Conservation (phyloP, 83 land plant genomes). For the Diphasiastrum complanatum region DNA sequence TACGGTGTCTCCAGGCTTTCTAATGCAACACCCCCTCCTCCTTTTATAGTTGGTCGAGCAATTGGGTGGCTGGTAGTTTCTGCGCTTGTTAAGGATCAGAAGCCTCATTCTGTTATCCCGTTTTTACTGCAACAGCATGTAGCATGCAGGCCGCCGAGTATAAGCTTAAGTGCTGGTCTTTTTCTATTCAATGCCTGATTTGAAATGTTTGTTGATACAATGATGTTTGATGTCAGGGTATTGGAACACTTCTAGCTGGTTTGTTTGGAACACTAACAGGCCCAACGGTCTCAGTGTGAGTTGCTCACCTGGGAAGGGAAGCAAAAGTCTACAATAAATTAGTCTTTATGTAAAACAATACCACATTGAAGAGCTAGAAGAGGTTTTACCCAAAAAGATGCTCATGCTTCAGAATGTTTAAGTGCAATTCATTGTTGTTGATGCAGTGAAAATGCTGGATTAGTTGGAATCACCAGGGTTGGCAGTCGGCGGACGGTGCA, state of each 20-base stretch:
- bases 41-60: conserved; percentile 70
- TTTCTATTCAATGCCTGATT: neutral
- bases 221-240: conserved; percentile 47
- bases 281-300: conserved; percentile 89
- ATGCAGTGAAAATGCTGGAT: conserved; percentile 81
- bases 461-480: conserved; percentile 67
- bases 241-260: conserved; percentile 80
- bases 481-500: conserved; percentile 77
- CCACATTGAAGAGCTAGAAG: no score
- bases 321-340: neutral
- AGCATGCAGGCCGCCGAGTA: neutral
- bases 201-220: neutral
- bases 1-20: conserved; percentile 65
- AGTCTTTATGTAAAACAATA: neutral
- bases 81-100: no score
- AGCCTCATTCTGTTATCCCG: no score
- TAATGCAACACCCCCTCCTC: conserved; percentile 74
- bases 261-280: conserved; percentile 83
- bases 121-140: no score
- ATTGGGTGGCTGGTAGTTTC: conserved; percentile 77
- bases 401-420: neutral
- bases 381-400: neutral
- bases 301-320: conserved; percentile 4
- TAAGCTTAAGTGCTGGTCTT: neutral
- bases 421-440: neutral